phyloP scores from a whole-genome alignment of 2,329 filamentous ascomycete genomes.

The Fusarium tupiense region DNA sequence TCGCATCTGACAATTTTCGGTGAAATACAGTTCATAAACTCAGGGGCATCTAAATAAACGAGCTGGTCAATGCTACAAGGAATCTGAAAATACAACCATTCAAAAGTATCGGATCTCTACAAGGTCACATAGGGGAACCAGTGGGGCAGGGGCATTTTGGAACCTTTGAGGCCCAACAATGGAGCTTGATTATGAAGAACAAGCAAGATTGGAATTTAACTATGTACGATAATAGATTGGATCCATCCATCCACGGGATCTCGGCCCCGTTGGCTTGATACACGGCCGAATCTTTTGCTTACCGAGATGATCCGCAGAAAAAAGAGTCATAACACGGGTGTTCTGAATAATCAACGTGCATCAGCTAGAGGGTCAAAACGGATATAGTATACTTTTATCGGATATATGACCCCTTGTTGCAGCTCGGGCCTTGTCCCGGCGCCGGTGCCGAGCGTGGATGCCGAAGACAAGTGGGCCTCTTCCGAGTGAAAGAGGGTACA shows the following conservation, averaged over 20 bases:
- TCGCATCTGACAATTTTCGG: not conserved
- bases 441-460: constrained; percentile 35
- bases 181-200: not conserved
- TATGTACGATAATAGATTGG: not conserved
- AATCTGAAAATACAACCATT: constrained; percentile 1
- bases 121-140: constrained; percentile 6
- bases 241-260: constrained; percentile 2
- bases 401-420: constrained; percentile 16
- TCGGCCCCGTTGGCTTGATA: constrained; percentile 27
- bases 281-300: constrained; percentile 20
- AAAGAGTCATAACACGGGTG: constrained; percentile 2
- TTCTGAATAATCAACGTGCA: constrained; percentile 6
- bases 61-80: constrained; percentile 1
- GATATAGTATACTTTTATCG: constrained; percentile 24
- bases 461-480: constrained; percentile 28
- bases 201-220: constrained; percentile 2
- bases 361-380: not conserved
- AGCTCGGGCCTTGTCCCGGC: constrained; percentile 13
- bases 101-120: constrained; percentile 12
- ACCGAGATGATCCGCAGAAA: constrained; percentile 6
- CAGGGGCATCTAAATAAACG: constrained; percentile 16
- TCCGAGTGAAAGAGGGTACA: constrained; percentile 5
- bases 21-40: not conserved
- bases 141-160: constrained; percentile 14
- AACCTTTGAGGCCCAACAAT: constrained; percentile 36